Evolutionary conservation across 2,329 filamentous ascomycete genomes (phyloP), one percentile per base, ranked within the genome.

Genomic region (Hypoxylon sp.): DNA sequence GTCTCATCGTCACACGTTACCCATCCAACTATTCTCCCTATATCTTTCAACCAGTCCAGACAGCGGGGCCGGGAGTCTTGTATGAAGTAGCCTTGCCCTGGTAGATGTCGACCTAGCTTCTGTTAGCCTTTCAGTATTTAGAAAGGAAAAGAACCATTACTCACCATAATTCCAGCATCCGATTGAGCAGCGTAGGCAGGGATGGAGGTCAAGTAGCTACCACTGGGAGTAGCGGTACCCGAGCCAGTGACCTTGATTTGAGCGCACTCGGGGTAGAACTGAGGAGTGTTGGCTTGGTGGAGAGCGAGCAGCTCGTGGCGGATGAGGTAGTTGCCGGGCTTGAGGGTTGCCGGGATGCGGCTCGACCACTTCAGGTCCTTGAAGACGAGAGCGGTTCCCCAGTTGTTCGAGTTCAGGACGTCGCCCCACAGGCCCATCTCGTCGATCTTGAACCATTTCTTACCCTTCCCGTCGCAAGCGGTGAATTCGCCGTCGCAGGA

Each of bases 381-480:
- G 32, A 79, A 72, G 57, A 87, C 81, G 5, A 80, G 65, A 1
- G 81, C 84, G 0, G 82, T 84, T 13, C 82, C 84, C 84, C 84
- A 86, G 68, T 79, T 80, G 11, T 81, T 80, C 23, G 79, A 79
- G 60, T 81, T 82, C 49, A 85, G 73, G 7, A 79, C 80, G 19
- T 79, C 77, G 3, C 82, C 83, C 36, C 79, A 81, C 63, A 86
- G 78, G 36, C 85, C 86, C 75, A 81, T 80, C 74, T 88, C 81
- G 71, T 86, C 84, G 68, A 88, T 86, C 80, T 88, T 88, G 82
- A 88, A 89, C 86, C 86, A 89, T 58, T 80, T 80, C 72, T 83
- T 81, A 30, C 82, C 81, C 52, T 82, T 83, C 38, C 86, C 86
- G 65, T 85, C 82, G 73, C 85, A 87, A 36, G 80, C 75, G 11